These are phyloP conservation scores for Byssoonygena ceratinophila DNA, from an alignment of 2,329 filamentous ascomycete genomes.

Conservation along the genomic window DNA sequence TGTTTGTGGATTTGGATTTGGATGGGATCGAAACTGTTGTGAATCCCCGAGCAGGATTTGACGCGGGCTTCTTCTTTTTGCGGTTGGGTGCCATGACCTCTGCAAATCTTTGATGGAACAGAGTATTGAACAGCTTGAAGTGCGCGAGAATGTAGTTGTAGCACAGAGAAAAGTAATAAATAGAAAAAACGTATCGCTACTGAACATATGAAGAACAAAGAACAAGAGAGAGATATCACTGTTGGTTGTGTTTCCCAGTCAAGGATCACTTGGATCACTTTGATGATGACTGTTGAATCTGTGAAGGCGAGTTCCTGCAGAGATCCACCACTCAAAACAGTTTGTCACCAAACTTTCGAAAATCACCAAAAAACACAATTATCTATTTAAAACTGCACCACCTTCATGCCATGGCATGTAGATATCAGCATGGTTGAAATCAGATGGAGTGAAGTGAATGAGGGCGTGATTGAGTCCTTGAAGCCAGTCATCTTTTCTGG, in stretches of 20 bases:
- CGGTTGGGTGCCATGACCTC: conserved; percentile 15
- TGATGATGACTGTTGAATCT: too few species aligned
- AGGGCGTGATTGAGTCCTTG: conserved; percentile 33
- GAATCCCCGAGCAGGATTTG: conserved; percentile 84
- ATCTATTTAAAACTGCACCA: conserved; percentile 2
- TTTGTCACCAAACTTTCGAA: conserved; percentile 1
- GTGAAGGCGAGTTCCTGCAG: neutral
- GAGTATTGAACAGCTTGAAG: too few species aligned
- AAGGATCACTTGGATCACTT: too few species aligned
- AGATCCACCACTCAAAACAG: neutral
- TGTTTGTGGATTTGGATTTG: conserved; percentile 52
- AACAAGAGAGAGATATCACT: neutral
- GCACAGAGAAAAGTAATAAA: neutral
- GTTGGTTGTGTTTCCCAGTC: neutral
- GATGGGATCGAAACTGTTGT: conserved; percentile 87
- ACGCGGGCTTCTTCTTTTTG: conserved; percentile 70
- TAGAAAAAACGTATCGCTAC: neutral
- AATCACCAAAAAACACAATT: neutral
- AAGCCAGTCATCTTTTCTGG: conserved; percentile 33
- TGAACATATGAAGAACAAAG: neutral
- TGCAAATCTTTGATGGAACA: too few species aligned
- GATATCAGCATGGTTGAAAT: conserved; percentile 34
- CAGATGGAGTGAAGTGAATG: conserved; percentile 37
- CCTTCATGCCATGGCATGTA: conserved; percentile 22
- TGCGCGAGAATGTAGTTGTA: too few species aligned